Evolutionary conservation across 2,329 filamentous ascomycete genomes (phyloP).

Genomic region (Ophiostoma tasmaniense): DNA sequence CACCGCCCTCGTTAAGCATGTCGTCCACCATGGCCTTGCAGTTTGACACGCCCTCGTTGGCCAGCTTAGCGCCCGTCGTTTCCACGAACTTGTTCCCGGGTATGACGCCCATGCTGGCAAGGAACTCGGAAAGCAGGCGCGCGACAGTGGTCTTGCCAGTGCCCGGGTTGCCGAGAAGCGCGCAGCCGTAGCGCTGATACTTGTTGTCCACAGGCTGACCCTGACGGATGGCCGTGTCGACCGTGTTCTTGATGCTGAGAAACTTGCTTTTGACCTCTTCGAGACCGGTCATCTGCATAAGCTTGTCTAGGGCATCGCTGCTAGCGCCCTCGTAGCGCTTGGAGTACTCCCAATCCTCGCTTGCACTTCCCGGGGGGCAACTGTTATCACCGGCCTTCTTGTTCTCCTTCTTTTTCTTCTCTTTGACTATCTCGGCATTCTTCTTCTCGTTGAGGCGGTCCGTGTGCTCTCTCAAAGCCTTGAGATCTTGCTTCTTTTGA

Average conservation of each 20-base stretch:
- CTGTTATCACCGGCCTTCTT: background rate
- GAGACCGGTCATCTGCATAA: slow-evolving; percentile 65
- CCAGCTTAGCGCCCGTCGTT: slow-evolving; percentile 58
- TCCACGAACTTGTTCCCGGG: slow-evolving; percentile 54
- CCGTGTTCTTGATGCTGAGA: slow-evolving; percentile 51
- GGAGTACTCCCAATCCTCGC: slow-evolving; percentile 52
- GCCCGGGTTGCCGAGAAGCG: slow-evolving; percentile 64
- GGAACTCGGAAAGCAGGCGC: slow-evolving; percentile 57
- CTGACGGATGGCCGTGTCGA: slow-evolving; percentile 55
- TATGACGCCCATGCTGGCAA: slow-evolving; percentile 53
- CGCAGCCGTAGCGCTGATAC: slow-evolving; percentile 52
- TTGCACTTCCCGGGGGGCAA: background rate
- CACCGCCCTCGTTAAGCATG: slow-evolving; percentile 52
- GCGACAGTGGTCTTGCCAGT: slow-evolving; percentile 73
- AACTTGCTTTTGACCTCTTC: slow-evolving; percentile 60
- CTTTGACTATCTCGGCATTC: background rate
- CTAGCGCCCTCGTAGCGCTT: slow-evolving; percentile 44
- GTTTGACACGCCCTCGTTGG: slow-evolving; percentile 50
- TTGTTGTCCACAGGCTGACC: slow-evolving; percentile 36
- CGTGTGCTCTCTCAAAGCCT: slow-evolving; percentile 26
- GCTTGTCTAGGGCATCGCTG: slow-evolving; percentile 48
- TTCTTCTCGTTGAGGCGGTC: slow-evolving; percentile 16
- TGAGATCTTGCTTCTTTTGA: slow-evolving; percentile 40
- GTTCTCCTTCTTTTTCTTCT: background rate
- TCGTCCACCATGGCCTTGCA: slow-evolving; percentile 49